Evolutionary conservation across 192 early-diverging fungal genomes (phyloP).

Genomic region (Neocallimastix lanati): DNA sequence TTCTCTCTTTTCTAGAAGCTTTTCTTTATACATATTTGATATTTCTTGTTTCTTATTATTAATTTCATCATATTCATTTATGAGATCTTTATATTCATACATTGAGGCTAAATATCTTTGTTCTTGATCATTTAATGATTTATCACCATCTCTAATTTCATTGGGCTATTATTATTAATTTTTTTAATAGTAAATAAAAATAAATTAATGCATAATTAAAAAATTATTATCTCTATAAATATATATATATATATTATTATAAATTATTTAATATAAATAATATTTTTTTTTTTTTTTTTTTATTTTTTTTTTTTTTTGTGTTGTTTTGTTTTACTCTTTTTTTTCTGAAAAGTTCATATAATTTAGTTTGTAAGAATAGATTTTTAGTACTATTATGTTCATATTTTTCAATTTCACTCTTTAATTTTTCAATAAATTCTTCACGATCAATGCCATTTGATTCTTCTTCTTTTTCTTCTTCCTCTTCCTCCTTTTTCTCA

Average conservation of each 20-base stretch:
- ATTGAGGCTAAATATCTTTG: conserved; percentile 26
- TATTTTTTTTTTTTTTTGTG: too few species aligned
- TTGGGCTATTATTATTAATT: conserved; percentile 20
- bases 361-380: conserved; percentile 23
- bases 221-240: too few species aligned
- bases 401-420: neutral
- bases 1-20: conserved; percentile 16
- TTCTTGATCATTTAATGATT: conserved; percentile 25
- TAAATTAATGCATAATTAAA: too few species aligned
- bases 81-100: conserved; percentile 12
- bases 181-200: too few species aligned
- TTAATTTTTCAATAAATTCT: neutral
- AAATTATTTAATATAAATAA: too few species aligned
- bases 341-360: conserved; percentile 29
- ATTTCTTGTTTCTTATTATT: conserved; percentile 14
- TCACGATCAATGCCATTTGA: neutral
- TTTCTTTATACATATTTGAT: conserved; percentile 15
- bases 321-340: conserved; percentile 38
- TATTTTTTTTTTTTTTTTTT: neutral
- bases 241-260: too few species aligned
- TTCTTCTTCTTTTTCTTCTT: too few species aligned
- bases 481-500: conserved; percentile 5
- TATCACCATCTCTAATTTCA: conserved; percentile 25
- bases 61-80: conserved; percentile 13
- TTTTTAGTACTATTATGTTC: conserved; percentile 8